Evolutionary conservation across 305 asterid genomes (phyloP), one percentile per base, ranked within the genome.

Genomic region (Fraxinus baroniana): DNA sequence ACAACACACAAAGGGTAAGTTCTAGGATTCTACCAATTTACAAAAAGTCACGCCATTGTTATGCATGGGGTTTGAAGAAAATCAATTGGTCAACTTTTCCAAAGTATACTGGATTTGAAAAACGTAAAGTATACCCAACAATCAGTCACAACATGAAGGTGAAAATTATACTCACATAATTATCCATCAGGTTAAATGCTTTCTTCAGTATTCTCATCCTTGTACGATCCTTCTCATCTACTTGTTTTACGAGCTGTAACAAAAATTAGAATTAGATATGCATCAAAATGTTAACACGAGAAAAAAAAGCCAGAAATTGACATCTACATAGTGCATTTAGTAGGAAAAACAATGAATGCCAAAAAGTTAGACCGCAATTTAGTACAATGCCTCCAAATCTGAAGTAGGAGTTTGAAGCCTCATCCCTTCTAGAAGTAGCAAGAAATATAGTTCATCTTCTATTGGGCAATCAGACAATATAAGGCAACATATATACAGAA

Each of bases 191-290:
- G 89, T 66, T 88, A 87, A 96, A 93, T 80, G 99, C 99, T 89
- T 91, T 96, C 90, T 83, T 84, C 90, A 94, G 91, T 85, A 90
- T 87, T 93, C 98, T 92, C 36, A 84, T 90, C 92, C 92, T 91
- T 81, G 83, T 15, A 26, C 83, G 91, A 84, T 96, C 99, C 92
- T 93, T 94, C 83, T 84, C 94, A 66, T 92, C 90, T 78, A 96
- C 98, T 91, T 93, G 99, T 81, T 96, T 93, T 62, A 89, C 99
- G 79, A 96, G 98, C 99, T 96, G 87, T 22, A 78, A 37, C 68
- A 86, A 78, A 84, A 49, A 78, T 5, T 77, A 24, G 79, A 80
- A 62, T 72, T 80, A 86, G 75, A 64, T 39, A 83, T 76, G 30
- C 37, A 70, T 70, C 76, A 30, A 30, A 17, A 5, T 28, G 17